A percentile compares a stretch with the other conserved stretches of the same genome.
These are phyloP conservation scores for Picochlorum sp. DNA, from an alignment of 139 green algal genomes.

Conservation along the genomic window DNA sequence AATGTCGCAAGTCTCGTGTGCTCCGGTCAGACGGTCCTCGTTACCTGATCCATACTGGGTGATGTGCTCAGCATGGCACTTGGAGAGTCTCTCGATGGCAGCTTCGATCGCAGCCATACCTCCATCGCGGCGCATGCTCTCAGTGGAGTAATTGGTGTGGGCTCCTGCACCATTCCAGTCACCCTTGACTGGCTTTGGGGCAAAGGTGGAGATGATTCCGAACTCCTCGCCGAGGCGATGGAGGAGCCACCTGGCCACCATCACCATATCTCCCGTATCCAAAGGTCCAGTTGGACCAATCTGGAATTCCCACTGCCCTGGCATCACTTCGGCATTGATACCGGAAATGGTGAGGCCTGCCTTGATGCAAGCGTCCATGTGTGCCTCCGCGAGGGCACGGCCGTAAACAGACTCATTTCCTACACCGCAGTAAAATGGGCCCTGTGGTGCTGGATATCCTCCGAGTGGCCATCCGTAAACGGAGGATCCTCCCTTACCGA, in stretches of 20 bases:
- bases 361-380: constrained; percentile 81
- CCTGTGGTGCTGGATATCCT: constrained; percentile 82
- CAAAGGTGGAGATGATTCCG: constrained; percentile 62
- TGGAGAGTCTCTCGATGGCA: constrained; percentile 75
- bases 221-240: constrained; percentile 72
- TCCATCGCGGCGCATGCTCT: constrained; percentile 68
- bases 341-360: constrained; percentile 69
- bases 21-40: constrained; percentile 76
- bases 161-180: constrained; percentile 81
- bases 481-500: constrained; percentile 35
- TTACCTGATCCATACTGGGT: constrained; percentile 75
- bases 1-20: constrained; percentile 88
- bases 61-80: constrained; percentile 82
- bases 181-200: constrained; percentile 81
- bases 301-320: constrained; percentile 91
- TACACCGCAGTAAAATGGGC: constrained; percentile 84
- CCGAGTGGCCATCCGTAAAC: constrained; percentile 71
- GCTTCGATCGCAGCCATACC: constrained; percentile 74
- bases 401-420: constrained; percentile 71
- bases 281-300: constrained; percentile 72
- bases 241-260: constrained; percentile 71
- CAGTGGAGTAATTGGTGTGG: constrained; percentile 89
- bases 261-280: constrained; percentile 68
- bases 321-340: constrained; percentile 89
- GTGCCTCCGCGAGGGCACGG: constrained; percentile 70